A percentile compares a stretch with the other conserved stretches of the same genome.
Conservation (phyloP, 139 green algal species). For the Desmodesmus armatus region DNA sequence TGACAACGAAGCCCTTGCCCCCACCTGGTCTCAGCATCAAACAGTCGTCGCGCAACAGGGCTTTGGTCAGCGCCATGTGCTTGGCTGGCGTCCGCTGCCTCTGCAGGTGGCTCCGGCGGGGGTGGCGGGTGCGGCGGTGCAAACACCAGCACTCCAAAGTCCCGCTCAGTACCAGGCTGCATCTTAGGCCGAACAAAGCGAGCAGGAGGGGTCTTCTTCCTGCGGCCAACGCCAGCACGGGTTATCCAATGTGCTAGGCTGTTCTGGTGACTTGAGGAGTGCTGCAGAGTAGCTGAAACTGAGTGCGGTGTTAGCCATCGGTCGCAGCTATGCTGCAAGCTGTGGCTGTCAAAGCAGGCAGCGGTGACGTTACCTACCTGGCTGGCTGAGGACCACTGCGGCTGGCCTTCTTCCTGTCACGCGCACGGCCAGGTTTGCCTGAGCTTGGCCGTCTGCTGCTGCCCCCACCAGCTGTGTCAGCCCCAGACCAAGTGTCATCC, state of each 20-base stretch:
- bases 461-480: background rate
- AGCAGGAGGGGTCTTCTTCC: too few relatives aligned
- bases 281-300: too few relatives aligned
- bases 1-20: too few relatives aligned
- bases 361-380: background rate
- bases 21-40: background rate
- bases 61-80: conserved; percentile 5
- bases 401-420: background rate
- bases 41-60: background rate
- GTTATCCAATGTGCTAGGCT: too few relatives aligned
- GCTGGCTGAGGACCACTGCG: background rate
- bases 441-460: background rate
- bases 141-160: conserved; percentile 19
- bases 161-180: conserved; percentile 1
- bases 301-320: too few relatives aligned
- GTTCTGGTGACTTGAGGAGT: too few relatives aligned
- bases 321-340: too few relatives aligned
- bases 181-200: background rate
- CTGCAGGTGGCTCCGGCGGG: background rate
- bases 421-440: background rate
- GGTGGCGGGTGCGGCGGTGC: conserved; percentile 9
- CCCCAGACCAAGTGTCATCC: background rate
- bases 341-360: too few relatives aligned
- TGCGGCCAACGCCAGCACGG: too few relatives aligned
- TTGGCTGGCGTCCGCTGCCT: background rate